Base-by-base conservation (phyloP, 1,139 yeast genomes). In the Lizanozyma gosingica region DNA sequence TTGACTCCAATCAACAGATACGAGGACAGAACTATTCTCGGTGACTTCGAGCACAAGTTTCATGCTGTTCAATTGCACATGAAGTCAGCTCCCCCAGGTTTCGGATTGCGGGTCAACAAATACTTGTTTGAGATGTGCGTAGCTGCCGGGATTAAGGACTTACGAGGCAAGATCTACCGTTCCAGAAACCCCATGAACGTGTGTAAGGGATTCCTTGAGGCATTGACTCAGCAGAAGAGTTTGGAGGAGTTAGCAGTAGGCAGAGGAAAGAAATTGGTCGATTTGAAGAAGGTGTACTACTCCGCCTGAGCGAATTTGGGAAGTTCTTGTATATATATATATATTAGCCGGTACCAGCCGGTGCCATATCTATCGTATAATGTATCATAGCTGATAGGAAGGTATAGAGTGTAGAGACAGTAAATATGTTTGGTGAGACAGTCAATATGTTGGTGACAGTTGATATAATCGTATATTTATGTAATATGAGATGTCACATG, bases 111-210 rank as follows among this genome's bases (percentile, higher is more conserved):
- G 55, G 97, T 90, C 39, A 90, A 90, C 64, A 94, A 87, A 52
- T 79, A 83, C 60, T 82, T 92, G 49, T 87, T 83, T 55, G 97
- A 90, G 64, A 80, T 94, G 45, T 92, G 97, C 62, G 87, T 84
- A 57, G 83, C 92, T 47, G 95, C 94, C 3, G 99, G 99, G 47
- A 88, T 92, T 57, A 85, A 83, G 60, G 99, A 92, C 65, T 70
- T 92, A 52, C 78, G 90, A 52, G 97, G 95, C 3, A 90, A 90
- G 59, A 83, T 92, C 39, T 86, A 84, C 68, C 83, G 90, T 56
- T 85, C 96, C 33, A 78, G 97, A 70, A 92, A 92, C 65, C 84
- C 85, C 38, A 86, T 92, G 94, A 88, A 90, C 62, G 95, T 90
- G 39, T 86, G 90, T 43, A 88, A 90, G 67, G 95, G 94, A 37